These are phyloP conservation scores for Helianthus annuus DNA, from an alignment of 129 eudicot species.

Conservation along the genomic window DNA sequence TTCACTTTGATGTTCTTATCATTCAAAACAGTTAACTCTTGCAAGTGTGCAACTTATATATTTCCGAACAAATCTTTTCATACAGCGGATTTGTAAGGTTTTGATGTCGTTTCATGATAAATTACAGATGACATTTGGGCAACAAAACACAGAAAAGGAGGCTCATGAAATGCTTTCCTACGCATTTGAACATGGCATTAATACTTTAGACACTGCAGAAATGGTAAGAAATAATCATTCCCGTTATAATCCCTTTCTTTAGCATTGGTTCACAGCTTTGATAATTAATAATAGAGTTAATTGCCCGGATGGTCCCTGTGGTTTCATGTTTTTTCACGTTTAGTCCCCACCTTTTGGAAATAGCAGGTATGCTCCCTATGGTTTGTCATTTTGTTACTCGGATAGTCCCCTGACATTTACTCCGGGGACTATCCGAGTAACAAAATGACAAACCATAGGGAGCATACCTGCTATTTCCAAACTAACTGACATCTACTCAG, in stretches of 20 bases:
- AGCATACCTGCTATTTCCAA: no score
- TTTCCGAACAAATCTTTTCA: neutral
- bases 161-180: conserved; percentile 86
- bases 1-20: conserved; percentile 12
- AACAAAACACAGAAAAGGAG: conserved; percentile 96
- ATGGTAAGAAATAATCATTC: conserved; percentile 47
- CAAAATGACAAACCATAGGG: no score
- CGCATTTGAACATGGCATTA: conserved; percentile 77
- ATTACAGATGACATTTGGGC: conserved; percentile 91
- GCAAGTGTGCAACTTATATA: conserved; percentile 12
- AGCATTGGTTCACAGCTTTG: neutral
- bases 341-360: no score
- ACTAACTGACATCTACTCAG: no score
- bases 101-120: conserved; percentile 18
- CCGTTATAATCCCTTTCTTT: conserved; percentile 1
- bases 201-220: conserved; percentile 87
- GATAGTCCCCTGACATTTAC: no score
- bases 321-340: no score
- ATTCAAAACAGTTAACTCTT: neutral
- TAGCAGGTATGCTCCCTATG: no score
- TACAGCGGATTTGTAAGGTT: conserved; percentile 8
- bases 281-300: neutral
- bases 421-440: no score
- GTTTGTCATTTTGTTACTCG: no score
- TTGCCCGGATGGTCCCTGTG: no score